Evolutionary conservation across 2,329 filamentous ascomycete genomes (phyloP).

Genomic region (Calonectria crousiana): DNA sequence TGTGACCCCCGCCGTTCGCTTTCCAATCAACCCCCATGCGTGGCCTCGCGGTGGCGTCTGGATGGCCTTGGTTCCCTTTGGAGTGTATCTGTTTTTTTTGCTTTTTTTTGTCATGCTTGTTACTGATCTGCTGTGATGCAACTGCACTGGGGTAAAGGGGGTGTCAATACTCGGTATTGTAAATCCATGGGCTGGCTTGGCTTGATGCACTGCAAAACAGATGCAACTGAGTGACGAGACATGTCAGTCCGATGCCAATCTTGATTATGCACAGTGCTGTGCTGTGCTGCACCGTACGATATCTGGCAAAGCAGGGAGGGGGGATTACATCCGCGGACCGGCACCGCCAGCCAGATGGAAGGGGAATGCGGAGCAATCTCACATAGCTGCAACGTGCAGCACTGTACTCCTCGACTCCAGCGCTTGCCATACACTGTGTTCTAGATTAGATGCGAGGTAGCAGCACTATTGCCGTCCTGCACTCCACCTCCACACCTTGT

Average conservation of each 20-base stretch:
- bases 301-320: neutral
- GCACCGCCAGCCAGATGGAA: neutral
- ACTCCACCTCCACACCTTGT: slow-evolving; percentile 19
- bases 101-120: neutral
- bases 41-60: slow-evolving; percentile 12
- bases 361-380: neutral
- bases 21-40: slow-evolving; percentile 3
- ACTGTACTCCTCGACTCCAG: neutral
- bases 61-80: neutral
- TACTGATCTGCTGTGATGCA: slow-evolving; percentile 13
- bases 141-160: neutral
- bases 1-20: slow-evolving; percentile 1
- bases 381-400: neutral
- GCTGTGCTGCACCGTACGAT: neutral
- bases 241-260: neutral
- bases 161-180: slow-evolving; percentile 20
- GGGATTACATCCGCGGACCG: neutral
- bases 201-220: neutral
- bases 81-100: neutral
- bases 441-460: slow-evolving; percentile 5
- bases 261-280: neutral
- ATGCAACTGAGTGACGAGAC: neutral
- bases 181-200: slow-evolving; percentile 18
- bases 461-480: neutral
- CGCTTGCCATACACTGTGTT: neutral